Base-by-base conservation (phyloP, 2,329 filamentous ascomycete species). In the Diaporthe sp. region DNA sequence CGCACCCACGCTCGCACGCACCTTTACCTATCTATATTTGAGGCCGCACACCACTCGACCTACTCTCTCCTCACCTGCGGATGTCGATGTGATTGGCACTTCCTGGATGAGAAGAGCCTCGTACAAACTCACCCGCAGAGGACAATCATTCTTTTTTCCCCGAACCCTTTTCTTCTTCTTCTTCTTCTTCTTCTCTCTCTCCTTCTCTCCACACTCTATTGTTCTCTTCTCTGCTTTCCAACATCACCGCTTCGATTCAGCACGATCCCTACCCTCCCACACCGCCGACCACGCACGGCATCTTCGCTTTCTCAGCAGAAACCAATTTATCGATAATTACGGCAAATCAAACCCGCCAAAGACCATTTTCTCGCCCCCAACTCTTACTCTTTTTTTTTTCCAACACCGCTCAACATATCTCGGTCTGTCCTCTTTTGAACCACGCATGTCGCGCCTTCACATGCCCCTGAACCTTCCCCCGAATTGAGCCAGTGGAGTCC, bases 301-400 rank as follows among this genome's bases (percentile, higher is more conserved):
- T 51, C 47, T 39, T 69, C 30, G 66, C 39, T 59, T 71, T 56
- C 39, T 69, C 59, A 71, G 71, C 71, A 68, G 59, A 39, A 42
- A 53, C 70, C 74, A 59, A 63, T 75, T 71, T 73, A 71, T 73
- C 74, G 44, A 71, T 70, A 51, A 68, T 71, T 73, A 61, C 71
- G 71, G 32, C 66, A 71, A 73, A 75, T 73, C 71, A 71, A 55
- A 71, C 50, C 59, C 25, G 17, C 42, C 10, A 32, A 51, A 68
- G 59, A 61, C 51, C 53, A 35, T 42, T 53, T 42, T 53, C 44
- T 56, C 65, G 66, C 32, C 71, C 59, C 71, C 68, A 56, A 55
- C 58, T 55, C 68, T 69, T 55, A 53, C 42, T 56, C 53, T 63
- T 50, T 50, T 70, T 63, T 50, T 50, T 70, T 39, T 65, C n/a